Conservation (phyloP, 176 grass and related monocot species). For the Microstegium vimineum region DNA sequence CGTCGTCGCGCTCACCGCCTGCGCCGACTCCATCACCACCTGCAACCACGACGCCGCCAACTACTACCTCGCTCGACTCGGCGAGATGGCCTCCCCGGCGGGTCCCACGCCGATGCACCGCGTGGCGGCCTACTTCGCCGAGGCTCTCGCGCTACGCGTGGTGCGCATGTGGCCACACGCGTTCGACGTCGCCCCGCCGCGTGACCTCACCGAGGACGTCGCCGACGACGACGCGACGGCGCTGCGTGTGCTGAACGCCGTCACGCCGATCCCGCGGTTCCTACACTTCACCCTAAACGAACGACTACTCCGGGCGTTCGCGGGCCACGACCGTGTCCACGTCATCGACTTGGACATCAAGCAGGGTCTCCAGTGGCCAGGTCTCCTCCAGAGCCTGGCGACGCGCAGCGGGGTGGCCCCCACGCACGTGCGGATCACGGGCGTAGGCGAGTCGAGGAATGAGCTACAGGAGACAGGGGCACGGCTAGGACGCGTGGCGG, state of each 20-base stretch:
- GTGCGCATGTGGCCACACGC: slow-evolving; percentile 61
- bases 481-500: slow-evolving; percentile 52
- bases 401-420: slow-evolving; percentile 37
- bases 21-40: slow-evolving; percentile 58
- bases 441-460: slow-evolving; percentile 69
- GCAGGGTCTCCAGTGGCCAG: slow-evolving; percentile 94
- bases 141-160: slow-evolving; percentile 62
- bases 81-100: slow-evolving; percentile 52
- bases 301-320: slow-evolving; percentile 62
- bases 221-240: slow-evolving; percentile 71
- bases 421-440: slow-evolving; percentile 69
- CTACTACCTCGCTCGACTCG: slow-evolving; percentile 75
- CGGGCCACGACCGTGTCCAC: slow-evolving; percentile 93
- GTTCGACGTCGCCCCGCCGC: slow-evolving; percentile 63
- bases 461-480: slow-evolving; percentile 68
- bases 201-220: slow-evolving; percentile 50
- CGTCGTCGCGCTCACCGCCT: slow-evolving; percentile 50
- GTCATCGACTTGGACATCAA: slow-evolving; percentile 97
- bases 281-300: slow-evolving; percentile 91
- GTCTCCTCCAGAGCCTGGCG: slow-evolving; percentile 82
- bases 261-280: slow-evolving; percentile 78
- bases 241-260: slow-evolving; percentile 60
- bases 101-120: slow-evolving; percentile 79
- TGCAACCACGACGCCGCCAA: slow-evolving; percentile 64
- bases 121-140: slow-evolving; percentile 77